These are phyloP conservation scores for Colletotrichum sp. DNA, from an alignment of 2,329 filamentous ascomycete species.

Conservation along the genomic window DNA sequence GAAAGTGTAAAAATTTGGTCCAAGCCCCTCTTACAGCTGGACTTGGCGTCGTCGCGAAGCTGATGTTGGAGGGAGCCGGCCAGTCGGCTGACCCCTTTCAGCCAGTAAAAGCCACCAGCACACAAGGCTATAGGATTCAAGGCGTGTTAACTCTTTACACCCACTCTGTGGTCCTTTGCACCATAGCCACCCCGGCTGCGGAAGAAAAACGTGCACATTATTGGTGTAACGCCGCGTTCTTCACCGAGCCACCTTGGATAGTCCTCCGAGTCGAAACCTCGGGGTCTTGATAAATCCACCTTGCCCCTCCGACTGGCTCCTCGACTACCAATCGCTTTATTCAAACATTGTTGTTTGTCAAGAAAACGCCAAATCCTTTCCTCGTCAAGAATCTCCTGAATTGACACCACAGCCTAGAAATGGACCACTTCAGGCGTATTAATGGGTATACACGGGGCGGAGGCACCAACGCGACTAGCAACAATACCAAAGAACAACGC, in stretches of 20 bases:
- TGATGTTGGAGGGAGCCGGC: not conserved
- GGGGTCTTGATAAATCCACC: not conserved
- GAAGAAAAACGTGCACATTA: not conserved
- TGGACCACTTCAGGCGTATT: not conserved
- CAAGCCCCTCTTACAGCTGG: not conserved
- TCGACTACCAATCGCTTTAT: not conserved
- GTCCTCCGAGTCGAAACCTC: not conserved
- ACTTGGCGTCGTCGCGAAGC: not conserved
- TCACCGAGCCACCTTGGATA: not conserved
- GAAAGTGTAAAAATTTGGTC: not conserved
- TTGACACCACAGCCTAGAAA: not conserved
- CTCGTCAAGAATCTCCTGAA: not conserved
- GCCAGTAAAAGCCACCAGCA: not conserved
- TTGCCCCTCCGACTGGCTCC: not conserved
- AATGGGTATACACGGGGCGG: not conserved
- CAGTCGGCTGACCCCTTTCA: not conserved
- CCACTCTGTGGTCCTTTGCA: not conserved
- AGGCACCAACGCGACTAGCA: not conserved
- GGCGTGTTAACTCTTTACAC: not conserved
- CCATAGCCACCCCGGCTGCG: not conserved
- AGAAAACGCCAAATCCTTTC: rapidly evolving
- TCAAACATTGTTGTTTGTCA: not conserved
- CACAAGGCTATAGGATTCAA: not conserved
- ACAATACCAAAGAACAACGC: not conserved
- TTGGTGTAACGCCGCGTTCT: not conserved